Evolutionary conservation across 208 protist species (phyloP), one percentile per base, ranked within the genome.

Genomic region (Naegleria gruberi): DNA sequence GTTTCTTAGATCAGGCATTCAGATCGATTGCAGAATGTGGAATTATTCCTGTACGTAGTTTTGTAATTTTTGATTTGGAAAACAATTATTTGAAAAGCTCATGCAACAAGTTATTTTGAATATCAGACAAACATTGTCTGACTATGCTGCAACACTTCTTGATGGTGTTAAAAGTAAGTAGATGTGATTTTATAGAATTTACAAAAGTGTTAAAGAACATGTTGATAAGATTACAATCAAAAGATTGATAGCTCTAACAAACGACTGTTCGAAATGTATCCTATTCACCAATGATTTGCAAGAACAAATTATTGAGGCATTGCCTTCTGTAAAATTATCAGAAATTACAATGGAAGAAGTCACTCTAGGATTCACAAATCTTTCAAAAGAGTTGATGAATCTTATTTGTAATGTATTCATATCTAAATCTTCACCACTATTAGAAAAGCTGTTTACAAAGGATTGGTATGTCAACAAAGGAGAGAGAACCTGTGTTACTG

Each of bases 291-390:
- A 42, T n/a, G 83, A 87, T 34, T 40, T 87, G 15, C n/a, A 87
- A 37, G 83, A 87, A 15, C 6, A 30, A 40, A 30, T 87, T 23
- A 43, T n/a, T 10, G 83, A 87, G 42, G 26, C 30, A 4, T 40
- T 87, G 2, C 83, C 83, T 10, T 15, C 51, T 37, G 12, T 41
- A 30, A 23, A 55, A 10, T n/a, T 41, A 17, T 42, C 51, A 55
- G 12, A 42, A 55, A 42, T 87, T 4, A 55, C 7, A 40, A 87
- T 87, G 83, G 83, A 87, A 30, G 83, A 87, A 45, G 44, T 87
- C 0, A 41, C 44, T 37, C 10, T 6, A 19, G 44, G 44, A 0
- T 87, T 87, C 55, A 40, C 19, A 12, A 55, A 34, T 34, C 43
- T 87, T 30, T 19, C 83, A 1, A 55, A 51, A 55, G n/a, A 87